A percentile compares a stretch with the other conserved stretches of the same genome.
Evolutionary conservation across 2,329 filamentous ascomycete species (phyloP).

Genomic region (Sclerotinia borealis): DNA sequence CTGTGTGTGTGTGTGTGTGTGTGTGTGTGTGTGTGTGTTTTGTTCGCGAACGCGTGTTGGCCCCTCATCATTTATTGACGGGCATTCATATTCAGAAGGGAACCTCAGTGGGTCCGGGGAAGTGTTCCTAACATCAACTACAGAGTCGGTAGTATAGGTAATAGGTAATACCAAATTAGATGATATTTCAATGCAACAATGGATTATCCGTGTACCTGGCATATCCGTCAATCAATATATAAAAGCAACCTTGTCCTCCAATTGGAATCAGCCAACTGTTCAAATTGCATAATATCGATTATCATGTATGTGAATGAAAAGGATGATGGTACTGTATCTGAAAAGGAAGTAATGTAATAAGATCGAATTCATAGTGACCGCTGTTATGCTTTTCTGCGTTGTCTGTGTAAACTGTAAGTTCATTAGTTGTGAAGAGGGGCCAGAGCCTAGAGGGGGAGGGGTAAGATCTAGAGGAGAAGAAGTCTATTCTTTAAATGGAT

Average conservation of each 20-base stretch:
- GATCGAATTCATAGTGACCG: slow-evolving; percentile 20
- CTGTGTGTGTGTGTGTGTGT: no score
- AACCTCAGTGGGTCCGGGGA: slow-evolving; percentile 11
- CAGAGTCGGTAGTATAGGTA: no score
- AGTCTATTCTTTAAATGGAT: no score
- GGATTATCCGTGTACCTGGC: slow-evolving; percentile 8
- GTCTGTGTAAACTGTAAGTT: no score
- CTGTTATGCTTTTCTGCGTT: slow-evolving; percentile 21
- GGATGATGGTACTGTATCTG: no score
- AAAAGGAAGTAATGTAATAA: no score
- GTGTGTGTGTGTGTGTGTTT: no score
- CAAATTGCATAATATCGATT: neutral
- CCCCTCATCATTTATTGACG: slow-evolving; percentile 5
- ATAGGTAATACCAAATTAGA: neutral
- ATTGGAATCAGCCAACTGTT: slow-evolving; percentile 6
- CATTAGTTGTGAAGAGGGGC: slow-evolving; percentile 7
- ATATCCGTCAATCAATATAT: no score
- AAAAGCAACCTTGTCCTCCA: neutral
- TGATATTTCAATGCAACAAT: neutral
- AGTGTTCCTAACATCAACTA: slow-evolving; percentile 10
- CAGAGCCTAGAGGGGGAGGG: no score
- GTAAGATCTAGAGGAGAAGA: no score
- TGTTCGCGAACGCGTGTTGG: neutral
- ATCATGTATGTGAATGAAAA: no score
- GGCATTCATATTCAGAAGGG: slow-evolving; percentile 3